Base-by-base conservation (phyloP, 345 rosid species). In the Physaria fendleri region DNA sequence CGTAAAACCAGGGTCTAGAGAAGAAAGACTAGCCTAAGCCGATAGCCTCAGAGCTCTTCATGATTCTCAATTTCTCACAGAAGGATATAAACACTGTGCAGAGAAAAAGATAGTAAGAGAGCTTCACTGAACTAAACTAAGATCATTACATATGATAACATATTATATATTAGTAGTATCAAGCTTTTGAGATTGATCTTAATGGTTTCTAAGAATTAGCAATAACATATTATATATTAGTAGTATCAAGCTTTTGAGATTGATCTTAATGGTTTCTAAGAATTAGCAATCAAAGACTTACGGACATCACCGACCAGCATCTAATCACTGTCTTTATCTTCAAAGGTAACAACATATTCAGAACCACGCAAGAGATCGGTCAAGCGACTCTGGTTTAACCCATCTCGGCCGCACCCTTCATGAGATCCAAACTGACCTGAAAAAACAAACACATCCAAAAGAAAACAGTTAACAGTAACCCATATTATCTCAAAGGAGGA, bases 281-380 rank as follows among this genome's bases (percentile, higher is more conserved):
- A 38, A 5, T 15, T 28, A 67, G 18, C 25, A 54, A 50, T 47
- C 25, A 50, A 55, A 43, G 62, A 83, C 95, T 81, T 76, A 81
- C 85, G 95, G 62, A 87, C 91, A 77, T 87, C 95, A 52, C 95
- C 95, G 2, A 82, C 95, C 22, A 84, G 76, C 95, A 87, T 87
- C 95, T 91, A 84, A 71, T 87, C 95, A 38, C 88, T 81, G 16
- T 87, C 95, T 73, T 80, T 82, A 62, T 87, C 95, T 77, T 87
- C 95, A 69, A 80, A 87, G 14, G 91, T 80, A 25, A 87, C 83
- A 58, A 87, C 82, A 74, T 81, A 82, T 49, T 80, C 95, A 14
- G 89, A 87, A 55, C 93, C 84, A 66, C 82, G 83, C 64, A 79
- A 72, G 42, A 81, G 83, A 78, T 77, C 83, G 12, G 74, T 75